Conservation (phyloP, 352 stramenopile species). For the Aphanomyces invadans region DNA sequence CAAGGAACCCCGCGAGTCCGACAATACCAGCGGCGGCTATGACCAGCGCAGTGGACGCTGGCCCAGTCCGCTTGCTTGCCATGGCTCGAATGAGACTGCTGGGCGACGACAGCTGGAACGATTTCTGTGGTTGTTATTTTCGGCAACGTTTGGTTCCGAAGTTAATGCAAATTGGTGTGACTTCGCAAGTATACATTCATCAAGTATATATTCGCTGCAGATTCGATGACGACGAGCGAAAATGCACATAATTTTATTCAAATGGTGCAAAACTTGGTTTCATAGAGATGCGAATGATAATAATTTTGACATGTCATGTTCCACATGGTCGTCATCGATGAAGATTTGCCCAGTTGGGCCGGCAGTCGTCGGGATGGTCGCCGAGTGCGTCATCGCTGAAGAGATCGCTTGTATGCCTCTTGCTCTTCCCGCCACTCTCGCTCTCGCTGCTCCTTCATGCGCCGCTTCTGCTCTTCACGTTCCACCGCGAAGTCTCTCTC, state of each 20-base stretch:
- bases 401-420: slow-evolving; percentile 12
- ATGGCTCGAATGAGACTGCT: too few species aligned
- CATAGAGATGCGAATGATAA: too few species aligned
- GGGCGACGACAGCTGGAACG: not conserved
- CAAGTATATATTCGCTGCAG: slow-evolving; percentile 1
- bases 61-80: slow-evolving; percentile 1
- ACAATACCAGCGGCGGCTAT: not conserved
- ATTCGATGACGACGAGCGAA: too few species aligned
- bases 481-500: slow-evolving; percentile 3
- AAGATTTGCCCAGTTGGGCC: too few species aligned
- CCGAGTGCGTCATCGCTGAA: not conserved
- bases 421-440: slow-evolving; percentile 20
- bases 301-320: too few species aligned
- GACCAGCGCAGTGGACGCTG: not conserved
- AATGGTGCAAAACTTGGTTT: too few species aligned
- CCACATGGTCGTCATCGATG: too few species aligned
- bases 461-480: slow-evolving; percentile 11
- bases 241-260: not conserved
- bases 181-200: not conserved
- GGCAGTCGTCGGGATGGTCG: too few species aligned
- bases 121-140: slow-evolving; percentile 14
- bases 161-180: not conserved
- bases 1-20: slow-evolving; percentile 7
- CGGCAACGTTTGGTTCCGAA: slow-evolving; percentile 3
- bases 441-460: slow-evolving; percentile 1